A percentile compares a stretch with the other conserved stretches of the same genome.
These are phyloP conservation scores for Pseudoneurospora amorphoporcata DNA, from an alignment of 495 filamentous ascomycete genomes.

Conservation along the genomic window DNA sequence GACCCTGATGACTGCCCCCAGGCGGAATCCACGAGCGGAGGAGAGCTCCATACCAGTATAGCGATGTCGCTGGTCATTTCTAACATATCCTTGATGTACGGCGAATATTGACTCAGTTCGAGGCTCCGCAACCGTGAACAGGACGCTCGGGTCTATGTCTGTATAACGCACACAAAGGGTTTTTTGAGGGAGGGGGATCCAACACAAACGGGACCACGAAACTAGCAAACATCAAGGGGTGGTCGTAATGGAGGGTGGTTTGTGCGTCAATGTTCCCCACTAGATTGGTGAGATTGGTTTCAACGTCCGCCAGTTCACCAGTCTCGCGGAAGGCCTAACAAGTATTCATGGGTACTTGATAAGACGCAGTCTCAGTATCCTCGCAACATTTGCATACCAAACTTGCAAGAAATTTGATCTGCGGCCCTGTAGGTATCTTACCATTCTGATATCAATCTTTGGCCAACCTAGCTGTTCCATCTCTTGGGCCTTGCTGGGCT, in stretches of 20 bases:
- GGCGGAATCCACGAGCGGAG: not conserved
- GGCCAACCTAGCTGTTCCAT: not conserved
- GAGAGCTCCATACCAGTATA: slow-evolving; percentile 1
- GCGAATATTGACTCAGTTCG: slow-evolving; percentile 12
- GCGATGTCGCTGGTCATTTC: slow-evolving; percentile 14
- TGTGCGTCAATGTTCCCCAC: not conserved
- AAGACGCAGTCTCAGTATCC: not conserved
- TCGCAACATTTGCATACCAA: not conserved
- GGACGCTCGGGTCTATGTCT: slow-evolving; percentile 8
- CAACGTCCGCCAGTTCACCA: not conserved
- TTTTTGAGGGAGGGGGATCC: slow-evolving; percentile 3
- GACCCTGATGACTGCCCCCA: slow-evolving; percentile 6
- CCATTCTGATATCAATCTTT: not conserved
- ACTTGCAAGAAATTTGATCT: not conserved
- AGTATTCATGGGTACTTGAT: not conserved
- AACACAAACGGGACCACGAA: slow-evolving; percentile 7
- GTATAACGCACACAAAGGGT: slow-evolving; percentile 2
- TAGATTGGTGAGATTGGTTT: not conserved
- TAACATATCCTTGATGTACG: slow-evolving; percentile 12
- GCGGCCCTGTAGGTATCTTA: not conserved
- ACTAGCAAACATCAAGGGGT: slow-evolving; percentile 6
- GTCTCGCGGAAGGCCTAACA: not conserved
- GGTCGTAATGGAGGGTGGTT: not conserved
- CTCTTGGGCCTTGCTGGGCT: slow-evolving; percentile 6
- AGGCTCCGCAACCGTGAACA: slow-evolving; percentile 16